Evolutionary conservation across 192 early-diverging fungal genomes (phyloP).

Genomic region (Funneliformis mosseae): DNA sequence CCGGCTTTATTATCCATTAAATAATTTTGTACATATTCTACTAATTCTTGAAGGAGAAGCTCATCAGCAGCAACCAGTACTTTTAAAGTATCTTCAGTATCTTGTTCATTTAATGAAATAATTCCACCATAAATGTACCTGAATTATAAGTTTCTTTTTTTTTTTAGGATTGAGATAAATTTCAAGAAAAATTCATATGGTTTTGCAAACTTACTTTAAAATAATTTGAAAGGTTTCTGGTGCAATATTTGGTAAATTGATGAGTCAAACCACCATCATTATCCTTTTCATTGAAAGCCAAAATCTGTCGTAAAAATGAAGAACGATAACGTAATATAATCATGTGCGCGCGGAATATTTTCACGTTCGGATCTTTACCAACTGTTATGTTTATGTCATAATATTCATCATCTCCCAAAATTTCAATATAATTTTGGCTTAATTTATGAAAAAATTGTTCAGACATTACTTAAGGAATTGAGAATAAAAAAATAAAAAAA

Average conservation of each 20-base stretch:
- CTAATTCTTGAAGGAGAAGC: not conserved
- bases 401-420: not conserved
- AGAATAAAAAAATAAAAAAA: no score
- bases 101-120: not conserved
- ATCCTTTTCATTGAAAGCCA: not conserved
- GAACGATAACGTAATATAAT: not conserved
- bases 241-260: not conserved
- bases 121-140: constrained; percentile 8
- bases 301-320: not conserved
- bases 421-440: not conserved
- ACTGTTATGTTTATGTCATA: not conserved
- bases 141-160: no score
- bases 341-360: not conserved
- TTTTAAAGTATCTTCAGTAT: not conserved
- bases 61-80: not conserved
- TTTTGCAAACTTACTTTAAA: not conserved
- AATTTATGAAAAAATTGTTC: not conserved
- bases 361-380: not conserved
- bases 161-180: not conserved
- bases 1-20: not conserved
- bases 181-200: not conserved
- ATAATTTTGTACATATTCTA: not conserved
- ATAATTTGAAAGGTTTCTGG: not conserved
- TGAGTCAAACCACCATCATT: not conserved
- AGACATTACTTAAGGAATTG: not conserved